These are phyloP conservation scores for Sporothrix phasma DNA, from an alignment of 2,329 filamentous ascomycete species.

Conservation along the genomic window DNA sequence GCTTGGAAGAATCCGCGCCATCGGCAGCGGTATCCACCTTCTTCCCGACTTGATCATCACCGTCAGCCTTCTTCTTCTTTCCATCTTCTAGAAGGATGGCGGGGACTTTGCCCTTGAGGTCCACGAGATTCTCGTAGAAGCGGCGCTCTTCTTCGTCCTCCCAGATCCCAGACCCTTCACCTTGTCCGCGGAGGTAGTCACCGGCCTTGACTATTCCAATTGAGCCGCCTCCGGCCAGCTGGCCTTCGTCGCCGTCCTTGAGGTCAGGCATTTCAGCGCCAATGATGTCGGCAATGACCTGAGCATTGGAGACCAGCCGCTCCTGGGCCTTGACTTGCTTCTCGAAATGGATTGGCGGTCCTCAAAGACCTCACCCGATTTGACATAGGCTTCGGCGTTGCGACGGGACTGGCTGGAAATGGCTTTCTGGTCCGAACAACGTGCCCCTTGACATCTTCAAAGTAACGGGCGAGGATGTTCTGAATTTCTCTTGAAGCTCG, in stretches of 20 bases:
- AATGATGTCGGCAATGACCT: constrained; percentile 79
- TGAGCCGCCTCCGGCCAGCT: constrained; percentile 56
- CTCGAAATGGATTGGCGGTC: constrained; percentile 95
- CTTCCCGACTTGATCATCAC: constrained; percentile 73
- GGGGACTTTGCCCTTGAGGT: constrained; percentile 91
- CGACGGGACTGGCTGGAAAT: constrained; percentile 79
- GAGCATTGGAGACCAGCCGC: constrained; percentile 79
- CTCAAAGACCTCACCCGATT: constrained; percentile 96
- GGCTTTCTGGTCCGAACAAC: constrained; percentile 83
- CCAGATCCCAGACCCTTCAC: constrained; percentile 91
- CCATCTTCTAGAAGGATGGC: constrained; percentile 85
- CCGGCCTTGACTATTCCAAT: constrained; percentile 92
- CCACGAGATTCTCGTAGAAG: constrained; percentile 95
- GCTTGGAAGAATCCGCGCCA: constrained; percentile 34
- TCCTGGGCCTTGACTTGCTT: constrained; percentile 89
- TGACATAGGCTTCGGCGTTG: constrained; percentile 96
- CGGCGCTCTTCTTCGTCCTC: constrained; percentile 96
- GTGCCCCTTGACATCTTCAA: constrained; percentile 86
- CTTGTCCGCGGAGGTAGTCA: constrained; percentile 83
- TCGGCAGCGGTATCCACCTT: constrained; percentile 44
- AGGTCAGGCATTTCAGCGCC: constrained; percentile 90
- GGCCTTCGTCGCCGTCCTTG: constrained; percentile 66
- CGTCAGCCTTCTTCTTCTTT: constrained; percentile 91
- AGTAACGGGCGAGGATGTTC: constrained; percentile 73
- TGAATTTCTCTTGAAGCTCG: constrained; percentile 77